These are phyloP conservation scores for Fusarium nygamai DNA, from an alignment of 2,329 filamentous ascomycete species.

Conservation along the genomic window DNA sequence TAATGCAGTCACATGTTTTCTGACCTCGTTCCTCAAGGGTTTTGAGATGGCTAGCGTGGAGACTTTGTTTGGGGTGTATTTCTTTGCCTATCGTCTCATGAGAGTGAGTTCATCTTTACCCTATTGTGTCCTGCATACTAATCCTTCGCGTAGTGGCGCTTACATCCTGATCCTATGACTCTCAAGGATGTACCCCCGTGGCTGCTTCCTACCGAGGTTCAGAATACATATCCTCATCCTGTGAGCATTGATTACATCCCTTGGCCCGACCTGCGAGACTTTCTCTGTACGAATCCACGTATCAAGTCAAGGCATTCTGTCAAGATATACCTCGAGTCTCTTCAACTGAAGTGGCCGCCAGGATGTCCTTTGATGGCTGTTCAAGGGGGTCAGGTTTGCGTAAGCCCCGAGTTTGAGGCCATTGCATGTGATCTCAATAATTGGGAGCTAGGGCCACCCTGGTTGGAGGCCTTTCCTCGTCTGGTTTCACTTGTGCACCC, in stretches of 20 bases:
- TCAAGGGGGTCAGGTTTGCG: constrained; percentile 15
- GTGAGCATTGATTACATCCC: constrained; percentile 41
- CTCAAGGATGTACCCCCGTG: constrained; percentile 34
- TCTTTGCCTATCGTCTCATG: constrained; percentile 39
- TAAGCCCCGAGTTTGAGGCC: constrained; percentile 39
- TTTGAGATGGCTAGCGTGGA: constrained; percentile 39
- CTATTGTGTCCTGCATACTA: background rate
- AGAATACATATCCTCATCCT: constrained; percentile 37
- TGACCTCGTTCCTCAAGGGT: constrained; percentile 37
- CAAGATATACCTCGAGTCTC: constrained; percentile 37
- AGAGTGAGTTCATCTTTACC: constrained; percentile 10
- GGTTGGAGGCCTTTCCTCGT: constrained; percentile 37
- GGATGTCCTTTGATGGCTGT: constrained; percentile 26
- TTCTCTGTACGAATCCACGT: constrained; percentile 33
- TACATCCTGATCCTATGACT: constrained; percentile 37
- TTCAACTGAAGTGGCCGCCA: constrained; percentile 35
- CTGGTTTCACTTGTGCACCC: constrained; percentile 30
- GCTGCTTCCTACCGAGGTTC: constrained; percentile 36
- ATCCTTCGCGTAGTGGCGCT: constrained; percentile 32
- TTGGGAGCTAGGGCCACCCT: constrained; percentile 37
- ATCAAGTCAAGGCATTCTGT: constrained; percentile 35
- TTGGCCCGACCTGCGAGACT: constrained; percentile 40
- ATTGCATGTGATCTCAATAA: constrained; percentile 37
- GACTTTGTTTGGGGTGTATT: constrained; percentile 39
- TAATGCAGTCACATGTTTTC: constrained; percentile 35